phyloP scores from a whole-genome alignment of 2,329 filamentous ascomycete genomes.

The Didymella pinodella region DNA sequence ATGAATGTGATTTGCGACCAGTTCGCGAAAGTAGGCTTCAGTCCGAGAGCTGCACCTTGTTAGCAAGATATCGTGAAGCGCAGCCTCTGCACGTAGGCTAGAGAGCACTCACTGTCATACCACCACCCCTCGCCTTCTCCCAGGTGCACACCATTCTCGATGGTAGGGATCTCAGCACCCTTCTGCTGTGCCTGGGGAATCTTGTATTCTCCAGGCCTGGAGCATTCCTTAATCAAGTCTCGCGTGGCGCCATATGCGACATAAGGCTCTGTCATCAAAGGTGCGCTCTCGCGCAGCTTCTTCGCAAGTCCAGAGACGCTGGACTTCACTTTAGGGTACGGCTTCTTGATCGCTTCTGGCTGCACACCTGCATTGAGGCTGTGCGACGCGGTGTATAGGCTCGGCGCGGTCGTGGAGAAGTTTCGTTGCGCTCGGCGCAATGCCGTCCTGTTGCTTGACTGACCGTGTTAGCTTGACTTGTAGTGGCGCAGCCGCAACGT shows the following conservation, averaged over 20 bases:
- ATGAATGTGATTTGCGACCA: slow-evolving; percentile 97
- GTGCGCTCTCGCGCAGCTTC: slow-evolving; percentile 44
- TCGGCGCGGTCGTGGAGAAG: slow-evolving; percentile 36
- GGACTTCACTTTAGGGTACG: slow-evolving; percentile 22
- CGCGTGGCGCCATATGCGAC: slow-evolving; percentile 82
- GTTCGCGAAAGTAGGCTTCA: slow-evolving; percentile 88
- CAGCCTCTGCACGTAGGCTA: not conserved
- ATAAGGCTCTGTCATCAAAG: slow-evolving; percentile 67
- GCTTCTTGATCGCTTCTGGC: slow-evolving; percentile 31
- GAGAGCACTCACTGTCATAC: slow-evolving; percentile 73
- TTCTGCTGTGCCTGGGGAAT: slow-evolving; percentile 74
- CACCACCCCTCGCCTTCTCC: slow-evolving; percentile 78
- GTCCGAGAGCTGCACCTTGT: slow-evolving; percentile 69
- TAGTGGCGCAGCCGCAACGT: slow-evolving; percentile 1
- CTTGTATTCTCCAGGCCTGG: slow-evolving; percentile 75
- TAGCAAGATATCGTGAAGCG: slow-evolving; percentile 10
- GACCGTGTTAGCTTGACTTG: slow-evolving; percentile 25
- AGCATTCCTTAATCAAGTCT: slow-evolving; percentile 78
- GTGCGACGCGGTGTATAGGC: slow-evolving; percentile 35
- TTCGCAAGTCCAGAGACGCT: slow-evolving; percentile 37
- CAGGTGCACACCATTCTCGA: slow-evolving; percentile 81
- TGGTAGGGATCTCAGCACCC: slow-evolving; percentile 72
- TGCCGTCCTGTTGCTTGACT: slow-evolving; percentile 34
- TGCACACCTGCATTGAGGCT: slow-evolving; percentile 26
- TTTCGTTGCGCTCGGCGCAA: slow-evolving; percentile 32